These are phyloP conservation scores for Schizosaccharomyces cryophilus DNA, from an alignment of 805 yeast species.

Conservation along the genomic window DNA sequence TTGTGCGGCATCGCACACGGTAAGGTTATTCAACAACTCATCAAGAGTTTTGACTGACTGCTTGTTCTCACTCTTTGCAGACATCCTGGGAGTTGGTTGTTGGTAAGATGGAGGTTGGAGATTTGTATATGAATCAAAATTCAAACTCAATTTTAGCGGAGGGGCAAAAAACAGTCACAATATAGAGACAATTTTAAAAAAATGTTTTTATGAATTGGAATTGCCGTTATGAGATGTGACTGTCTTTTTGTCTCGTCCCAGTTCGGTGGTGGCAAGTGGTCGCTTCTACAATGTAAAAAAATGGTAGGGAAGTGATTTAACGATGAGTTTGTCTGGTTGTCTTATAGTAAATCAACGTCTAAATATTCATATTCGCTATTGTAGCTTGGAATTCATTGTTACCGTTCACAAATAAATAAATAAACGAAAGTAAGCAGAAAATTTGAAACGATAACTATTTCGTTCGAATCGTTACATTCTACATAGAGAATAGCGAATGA, in stretches of 20 bases:
- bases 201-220: not conserved
- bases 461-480: no score
- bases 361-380: no score
- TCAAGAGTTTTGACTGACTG: slow-evolving; percentile 43
- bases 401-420: no score
- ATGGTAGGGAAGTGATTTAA: not conserved
- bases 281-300: not conserved
- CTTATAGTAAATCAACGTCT: no score
- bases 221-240: not conserved
- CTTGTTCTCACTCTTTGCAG: slow-evolving; percentile 12
- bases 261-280: not conserved
- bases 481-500: no score
- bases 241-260: not conserved
- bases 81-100: slow-evolving; percentile 6
- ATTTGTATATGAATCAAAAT: not conserved
- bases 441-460: no score
- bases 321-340: not conserved
- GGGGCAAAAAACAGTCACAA: not conserved
- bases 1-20: slow-evolving; percentile 60
- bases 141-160: not conserved
- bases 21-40: slow-evolving; percentile 77
- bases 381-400: no score
- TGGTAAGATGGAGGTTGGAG: not conserved
- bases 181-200: not conserved
- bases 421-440: no score